Base-by-base conservation (phyloP, 2,329 filamentous ascomycete genomes). In the Akanthomyces uredinophilus region DNA sequence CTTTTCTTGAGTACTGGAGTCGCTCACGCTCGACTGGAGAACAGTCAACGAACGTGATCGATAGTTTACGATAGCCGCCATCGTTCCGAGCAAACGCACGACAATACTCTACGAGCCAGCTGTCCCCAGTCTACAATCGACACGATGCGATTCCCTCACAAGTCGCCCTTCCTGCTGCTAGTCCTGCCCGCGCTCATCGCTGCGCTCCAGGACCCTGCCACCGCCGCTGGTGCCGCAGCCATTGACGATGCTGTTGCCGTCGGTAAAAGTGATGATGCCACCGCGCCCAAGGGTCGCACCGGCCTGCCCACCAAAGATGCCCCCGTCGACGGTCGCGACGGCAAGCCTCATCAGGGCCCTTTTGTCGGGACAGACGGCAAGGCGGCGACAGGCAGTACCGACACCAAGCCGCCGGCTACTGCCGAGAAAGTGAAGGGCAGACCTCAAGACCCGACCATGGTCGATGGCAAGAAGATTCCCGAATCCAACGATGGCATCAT, bases 261-360 rank as follows among this genome's bases (percentile, higher is more conserved):
- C 37, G 37, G 13, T 16, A 14, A 14, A 16, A 39, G 10, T 46
- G 69, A 69, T 54, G 70, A 72, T 24, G 55, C 65, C 11, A 63
- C 70, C 13, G 59, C 66, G 16, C 66, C 69, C 29, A 77, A 76
- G 64, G 65, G 63, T 46, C 76, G 76, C 59, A 70, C 71, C 57
- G 70, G 72, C 35, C 63, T 77, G 11, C 79, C 80, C 37, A 81
- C 78, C 62, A 92, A 92, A 73, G 88, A 95, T 78, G 91, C 90
- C 61, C 94, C 94, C 0, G 88, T 97, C 22, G 95, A 98, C 73
- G 93, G 93, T 51, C 89, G 90, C 69, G 95, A 98, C 77, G 95
- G 95, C 53, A 95, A 93, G 77, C 95, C 95, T 52, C 94, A 97
- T 72, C 86, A 88, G 22, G 95, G 95, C 1, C 95, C 95, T 6